Conservation (phyloP, 2,329 filamentous ascomycete species). For the Fusarium brevicatenulatum region DNA sequence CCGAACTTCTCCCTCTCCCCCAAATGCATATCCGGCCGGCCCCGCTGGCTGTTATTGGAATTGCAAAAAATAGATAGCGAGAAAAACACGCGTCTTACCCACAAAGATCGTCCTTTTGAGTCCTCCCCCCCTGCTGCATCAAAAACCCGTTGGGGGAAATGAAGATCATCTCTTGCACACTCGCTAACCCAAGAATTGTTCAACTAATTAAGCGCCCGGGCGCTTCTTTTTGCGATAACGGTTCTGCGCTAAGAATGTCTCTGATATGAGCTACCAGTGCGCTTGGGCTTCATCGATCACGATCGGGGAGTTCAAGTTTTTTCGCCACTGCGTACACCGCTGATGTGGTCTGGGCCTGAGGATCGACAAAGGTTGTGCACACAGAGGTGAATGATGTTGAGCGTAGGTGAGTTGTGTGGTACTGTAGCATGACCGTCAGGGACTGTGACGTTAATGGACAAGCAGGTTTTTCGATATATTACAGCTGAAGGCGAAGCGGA, state of each 20-base stretch:
- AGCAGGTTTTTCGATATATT: conserved; percentile 11
- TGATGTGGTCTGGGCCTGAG: not conserved
- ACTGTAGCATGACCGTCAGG: conserved; percentile 14
- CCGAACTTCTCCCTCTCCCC: not conserved
- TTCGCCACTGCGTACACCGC: conserved; percentile 19
- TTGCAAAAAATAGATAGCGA: conserved; percentile 8
- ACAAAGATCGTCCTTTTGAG: conserved; percentile 20
- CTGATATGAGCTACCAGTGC: conserved; percentile 18
- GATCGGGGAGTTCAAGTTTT: conserved; percentile 25
- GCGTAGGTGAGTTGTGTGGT: not conserved
- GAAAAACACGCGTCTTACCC: conserved; percentile 36
- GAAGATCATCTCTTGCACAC: conserved; percentile 40
- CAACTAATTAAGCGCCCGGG: conserved; percentile 29
- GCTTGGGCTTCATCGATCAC: conserved; percentile 20
- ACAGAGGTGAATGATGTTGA: not conserved
- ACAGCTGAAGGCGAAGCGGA: not conserved
- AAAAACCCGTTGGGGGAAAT: conserved; percentile 36
- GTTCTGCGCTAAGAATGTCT: conserved; percentile 20
- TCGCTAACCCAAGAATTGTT: not conserved
- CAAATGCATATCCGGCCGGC: conserved; percentile 14
- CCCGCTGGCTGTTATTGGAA: conserved; percentile 10
- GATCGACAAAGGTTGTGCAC: conserved; percentile 26
- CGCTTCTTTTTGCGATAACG: conserved; percentile 22
- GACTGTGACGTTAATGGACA: conserved; percentile 15
- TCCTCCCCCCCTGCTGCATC: conserved; percentile 15